A percentile compares a stretch with the other conserved stretches of the same genome.
These are phyloP conservation scores for Chiua virens DNA, from an alignment of 768 basidiomycete species.

Conservation along the genomic window DNA sequence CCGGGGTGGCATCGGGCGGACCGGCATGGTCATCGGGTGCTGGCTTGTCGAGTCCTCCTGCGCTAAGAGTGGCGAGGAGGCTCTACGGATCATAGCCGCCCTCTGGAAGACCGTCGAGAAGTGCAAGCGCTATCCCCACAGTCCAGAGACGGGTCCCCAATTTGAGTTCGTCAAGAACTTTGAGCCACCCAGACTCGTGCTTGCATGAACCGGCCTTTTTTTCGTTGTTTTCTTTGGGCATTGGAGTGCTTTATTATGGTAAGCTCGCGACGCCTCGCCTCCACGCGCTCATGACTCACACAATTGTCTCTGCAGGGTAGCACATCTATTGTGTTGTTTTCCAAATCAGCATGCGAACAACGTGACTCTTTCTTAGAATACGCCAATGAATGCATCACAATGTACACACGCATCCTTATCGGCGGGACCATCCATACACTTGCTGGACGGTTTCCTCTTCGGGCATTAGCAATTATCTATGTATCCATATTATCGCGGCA, in stretches of 20 bases:
- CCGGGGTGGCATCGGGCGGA: constrained; percentile 74
- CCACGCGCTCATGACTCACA: neutral
- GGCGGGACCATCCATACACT: constrained; percentile 15
- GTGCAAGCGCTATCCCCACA: constrained; percentile 70
- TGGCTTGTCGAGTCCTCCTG: constrained; percentile 71
- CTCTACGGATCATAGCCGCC: constrained; percentile 59
- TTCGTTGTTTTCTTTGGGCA: neutral
- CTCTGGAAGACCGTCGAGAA: constrained; percentile 81
- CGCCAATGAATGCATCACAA: constrained; percentile 24
- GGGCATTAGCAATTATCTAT: constrained; percentile 14
- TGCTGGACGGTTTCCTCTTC: neutral
- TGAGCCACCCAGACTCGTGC: constrained; percentile 25
- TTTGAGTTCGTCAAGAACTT: constrained; percentile 74
- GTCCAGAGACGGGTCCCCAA: constrained; percentile 79
- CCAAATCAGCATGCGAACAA: constrained; percentile 1
- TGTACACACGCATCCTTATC: constrained; percentile 25
- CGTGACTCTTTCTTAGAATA: neutral
- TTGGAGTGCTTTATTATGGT: constrained; percentile 1
- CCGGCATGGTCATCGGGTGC: constrained; percentile 64
- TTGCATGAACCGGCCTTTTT: constrained; percentile 8
- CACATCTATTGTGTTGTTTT: neutral
- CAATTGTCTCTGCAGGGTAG: neutral
- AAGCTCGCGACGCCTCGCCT: neutral
- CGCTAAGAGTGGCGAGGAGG: constrained; percentile 63
- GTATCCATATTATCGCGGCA: constrained; percentile 22